phyloP scores from a whole-genome alignment of 352 stramenopile species.

The Globisporangium parvum region DNA sequence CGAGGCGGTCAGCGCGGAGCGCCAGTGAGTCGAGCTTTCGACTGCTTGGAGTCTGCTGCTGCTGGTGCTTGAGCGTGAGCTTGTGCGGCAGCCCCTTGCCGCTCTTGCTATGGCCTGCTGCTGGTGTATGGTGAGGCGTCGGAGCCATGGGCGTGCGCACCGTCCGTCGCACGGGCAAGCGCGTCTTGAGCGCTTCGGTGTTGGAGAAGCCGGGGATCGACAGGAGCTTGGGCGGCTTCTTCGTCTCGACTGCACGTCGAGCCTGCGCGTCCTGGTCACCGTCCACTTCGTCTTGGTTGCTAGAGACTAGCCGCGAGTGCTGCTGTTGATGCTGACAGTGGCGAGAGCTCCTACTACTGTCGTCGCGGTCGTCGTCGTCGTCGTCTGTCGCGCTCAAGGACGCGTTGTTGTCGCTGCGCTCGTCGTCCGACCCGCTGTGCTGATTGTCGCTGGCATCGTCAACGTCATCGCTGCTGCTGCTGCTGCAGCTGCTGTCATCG shows the following conservation, averaged over 20 bases:
- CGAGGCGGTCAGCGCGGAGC: conserved; percentile 1
- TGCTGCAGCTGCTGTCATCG: too few relatives aligned
- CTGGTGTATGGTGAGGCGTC: neutral
- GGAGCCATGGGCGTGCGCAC: neutral
- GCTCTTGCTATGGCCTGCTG: neutral
- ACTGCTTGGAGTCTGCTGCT: conserved; percentile 3
- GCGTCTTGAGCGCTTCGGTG: conserved; percentile 14
- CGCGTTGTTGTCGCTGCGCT: neutral
- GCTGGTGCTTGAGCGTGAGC: conserved; percentile 1
- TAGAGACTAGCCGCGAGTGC: neutral
- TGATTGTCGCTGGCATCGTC: conserved; percentile 11
- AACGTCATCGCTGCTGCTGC: too few relatives aligned
- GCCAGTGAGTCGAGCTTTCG: neutral
- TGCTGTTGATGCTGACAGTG: neutral
- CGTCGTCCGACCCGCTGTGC: conserved; percentile 5
- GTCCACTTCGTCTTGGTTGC: neutral
- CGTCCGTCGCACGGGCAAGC: conserved; percentile 3
- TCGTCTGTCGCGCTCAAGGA: neutral
- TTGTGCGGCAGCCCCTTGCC: neutral
- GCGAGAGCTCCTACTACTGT: neutral
- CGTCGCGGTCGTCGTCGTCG: neutral
- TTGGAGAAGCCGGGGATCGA: conserved; percentile 16
- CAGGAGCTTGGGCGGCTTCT: conserved; percentile 9
- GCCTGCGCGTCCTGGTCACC: neutral
- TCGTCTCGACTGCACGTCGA: neutral